A percentile compares a stretch with the other conserved stretches of the same genome.
These are phyloP conservation scores for Botrytis squamosa DNA, from an alignment of 2,329 filamentous ascomycete species.

Conservation along the genomic window DNA sequence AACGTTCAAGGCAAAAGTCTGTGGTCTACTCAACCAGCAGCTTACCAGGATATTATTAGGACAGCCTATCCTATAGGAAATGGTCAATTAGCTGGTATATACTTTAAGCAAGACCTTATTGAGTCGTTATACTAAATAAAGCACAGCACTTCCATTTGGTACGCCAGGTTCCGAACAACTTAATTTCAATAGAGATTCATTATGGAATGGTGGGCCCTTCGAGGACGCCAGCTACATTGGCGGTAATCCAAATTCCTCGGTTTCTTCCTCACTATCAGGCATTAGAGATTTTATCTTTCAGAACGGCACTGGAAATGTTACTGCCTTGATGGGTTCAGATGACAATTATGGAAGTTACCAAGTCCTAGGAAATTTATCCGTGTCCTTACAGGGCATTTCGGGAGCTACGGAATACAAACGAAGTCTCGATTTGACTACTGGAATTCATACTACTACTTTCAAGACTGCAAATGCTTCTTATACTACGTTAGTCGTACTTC, in stretches of 20 bases:
- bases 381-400: slow-evolving; percentile 41
- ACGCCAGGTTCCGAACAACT: slow-evolving; percentile 43
- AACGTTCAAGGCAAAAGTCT: background rate
- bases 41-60: slow-evolving; percentile 36
- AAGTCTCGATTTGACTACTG: slow-evolving; percentile 46
- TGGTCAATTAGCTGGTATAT: slow-evolving; percentile 46
- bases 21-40: slow-evolving; percentile 28
- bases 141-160: slow-evolving; percentile 45
- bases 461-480: slow-evolving; percentile 3
- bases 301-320: slow-evolving; percentile 44
- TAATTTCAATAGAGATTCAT: slow-evolving; percentile 49
- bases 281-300: slow-evolving; percentile 50
- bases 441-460: slow-evolving; percentile 41
- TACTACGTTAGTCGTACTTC: background rate
- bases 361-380: slow-evolving; percentile 48
- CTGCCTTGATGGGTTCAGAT: slow-evolving; percentile 42
- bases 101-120: background rate
- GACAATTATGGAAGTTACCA: slow-evolving; percentile 48
- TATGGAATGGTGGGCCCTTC: slow-evolving; percentile 42
- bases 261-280: slow-evolving; percentile 41
- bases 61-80: slow-evolving; percentile 50
- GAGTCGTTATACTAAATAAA: background rate
- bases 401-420: slow-evolving; percentile 42
- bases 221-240: slow-evolving; percentile 41
- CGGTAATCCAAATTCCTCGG: slow-evolving; percentile 46